phyloP scores from a whole-genome alignment of 495 filamentous ascomycete species.

The Aspergillus bertholletiae region DNA sequence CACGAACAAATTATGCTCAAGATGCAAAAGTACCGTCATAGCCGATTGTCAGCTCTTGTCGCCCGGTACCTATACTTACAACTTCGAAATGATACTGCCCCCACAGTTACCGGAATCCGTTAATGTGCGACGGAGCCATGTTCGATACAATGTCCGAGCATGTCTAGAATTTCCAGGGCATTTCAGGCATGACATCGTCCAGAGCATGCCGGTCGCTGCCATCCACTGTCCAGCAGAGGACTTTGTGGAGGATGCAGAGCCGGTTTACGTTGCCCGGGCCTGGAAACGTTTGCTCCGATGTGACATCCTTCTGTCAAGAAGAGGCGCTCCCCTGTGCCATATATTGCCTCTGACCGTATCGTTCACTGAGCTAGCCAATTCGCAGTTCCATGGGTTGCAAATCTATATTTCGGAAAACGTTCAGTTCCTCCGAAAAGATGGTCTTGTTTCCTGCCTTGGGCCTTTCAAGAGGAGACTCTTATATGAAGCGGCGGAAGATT shows the following conservation, averaged over 20 bases:
- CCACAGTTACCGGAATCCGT: slow-evolving; percentile 11
- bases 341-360: slow-evolving; percentile 6
- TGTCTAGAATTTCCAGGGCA: slow-evolving; percentile 8
- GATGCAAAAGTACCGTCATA: background rate
- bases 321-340: slow-evolving; percentile 12
- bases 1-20: background rate
- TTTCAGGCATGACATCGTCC: slow-evolving; percentile 10
- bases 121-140: slow-evolving; percentile 4
- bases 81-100: slow-evolving; percentile 13
- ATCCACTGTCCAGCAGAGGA: slow-evolving; percentile 12
- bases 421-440: slow-evolving; percentile 8
- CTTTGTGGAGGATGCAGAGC: slow-evolving; percentile 14
- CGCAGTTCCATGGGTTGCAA: slow-evolving; percentile 8
- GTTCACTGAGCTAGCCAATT: slow-evolving; percentile 5
- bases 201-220: slow-evolving; percentile 6
- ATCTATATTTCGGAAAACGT: slow-evolving; percentile 10
- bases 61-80: slow-evolving; percentile 8
- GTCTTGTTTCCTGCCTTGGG: slow-evolving; percentile 6
- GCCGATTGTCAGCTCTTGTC: background rate
- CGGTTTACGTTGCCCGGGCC: slow-evolving; percentile 10
- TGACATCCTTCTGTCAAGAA: slow-evolving; percentile 7
- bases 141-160: slow-evolving; percentile 7
- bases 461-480: slow-evolving; percentile 10
- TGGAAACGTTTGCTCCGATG: slow-evolving; percentile 9
- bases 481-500: slow-evolving; percentile 5